Evolutionary conservation across 768 basidiomycete species (phyloP).

Genomic region (Psilocybe tampanensis): DNA sequence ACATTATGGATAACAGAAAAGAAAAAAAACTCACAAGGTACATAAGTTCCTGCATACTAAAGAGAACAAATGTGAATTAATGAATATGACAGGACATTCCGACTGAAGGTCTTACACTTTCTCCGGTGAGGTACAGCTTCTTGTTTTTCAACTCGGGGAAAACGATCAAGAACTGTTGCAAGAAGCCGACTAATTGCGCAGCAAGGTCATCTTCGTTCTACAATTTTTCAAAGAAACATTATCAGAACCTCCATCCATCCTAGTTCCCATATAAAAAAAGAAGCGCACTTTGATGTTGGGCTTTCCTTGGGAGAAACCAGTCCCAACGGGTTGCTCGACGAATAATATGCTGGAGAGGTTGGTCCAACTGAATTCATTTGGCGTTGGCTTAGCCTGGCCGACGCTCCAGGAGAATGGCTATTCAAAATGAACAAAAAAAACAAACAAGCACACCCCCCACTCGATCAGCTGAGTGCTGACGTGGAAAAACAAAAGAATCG

Average conservation of each 20-base stretch:
- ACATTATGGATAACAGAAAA: not conserved
- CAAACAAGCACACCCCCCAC: not conserved
- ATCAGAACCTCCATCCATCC: not conserved
- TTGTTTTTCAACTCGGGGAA: conserved; percentile 75
- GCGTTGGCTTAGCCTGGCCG: conserved; percentile 65
- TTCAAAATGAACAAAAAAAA: not conserved
- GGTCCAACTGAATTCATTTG: conserved; percentile 76
- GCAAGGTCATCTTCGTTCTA: conserved; percentile 54
- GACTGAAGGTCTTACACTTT: conserved; percentile 58
- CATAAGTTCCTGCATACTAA: conserved; percentile 69
- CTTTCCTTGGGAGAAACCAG: conserved; percentile 72
- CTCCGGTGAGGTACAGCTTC: conserved; percentile 70
- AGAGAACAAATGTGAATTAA: not conserved
- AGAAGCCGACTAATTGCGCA: conserved; percentile 55
- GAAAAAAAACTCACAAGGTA: conserved; percentile 50
- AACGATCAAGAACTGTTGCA: conserved; percentile 76
- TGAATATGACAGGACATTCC: not conserved
- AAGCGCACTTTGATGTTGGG: conserved; percentile 59
- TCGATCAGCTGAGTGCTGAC: conserved; percentile 6
- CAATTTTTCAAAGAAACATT: not conserved
- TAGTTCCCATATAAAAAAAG: not conserved
- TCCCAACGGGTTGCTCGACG: conserved; percentile 82
- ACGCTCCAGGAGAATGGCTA: conserved; percentile 70
- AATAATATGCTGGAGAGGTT: conserved; percentile 75
- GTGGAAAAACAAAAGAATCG: conserved; percentile 19